Conservation (phyloP, 192 early-diverging fungal genomes). For the Podila minutissima region DNA sequence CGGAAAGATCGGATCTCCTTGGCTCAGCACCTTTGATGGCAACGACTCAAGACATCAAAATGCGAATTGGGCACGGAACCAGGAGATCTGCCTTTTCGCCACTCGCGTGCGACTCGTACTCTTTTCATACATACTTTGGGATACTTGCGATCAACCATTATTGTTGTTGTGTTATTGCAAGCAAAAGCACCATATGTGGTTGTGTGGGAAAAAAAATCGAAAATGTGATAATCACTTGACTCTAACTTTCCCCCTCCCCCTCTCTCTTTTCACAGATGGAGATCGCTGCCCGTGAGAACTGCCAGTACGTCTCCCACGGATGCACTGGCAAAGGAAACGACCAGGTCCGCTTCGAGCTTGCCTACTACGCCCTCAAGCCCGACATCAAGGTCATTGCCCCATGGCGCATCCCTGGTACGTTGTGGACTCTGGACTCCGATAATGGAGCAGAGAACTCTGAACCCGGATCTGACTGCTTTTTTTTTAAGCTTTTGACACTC, state of each 20-base stretch:
- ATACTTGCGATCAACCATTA: too few species aligned
- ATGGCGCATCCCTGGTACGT: constrained; percentile 88
- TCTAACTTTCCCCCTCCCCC: not conserved
- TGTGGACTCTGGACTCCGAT: not conserved
- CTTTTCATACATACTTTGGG: too few species aligned
- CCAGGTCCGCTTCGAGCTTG: constrained; percentile 99
- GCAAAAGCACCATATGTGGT: not conserved
- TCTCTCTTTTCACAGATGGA: constrained; percentile 73
- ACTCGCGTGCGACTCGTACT: not conserved
- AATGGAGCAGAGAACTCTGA: too few species aligned
- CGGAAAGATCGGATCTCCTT: not conserved
- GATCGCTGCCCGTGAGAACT: constrained; percentile 92
- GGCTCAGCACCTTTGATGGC: not conserved
- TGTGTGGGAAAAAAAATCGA: constrained; percentile 1
- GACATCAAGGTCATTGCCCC: constrained; percentile 97
- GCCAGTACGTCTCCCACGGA: constrained; percentile 97
- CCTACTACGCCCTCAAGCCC: constrained; percentile 96
- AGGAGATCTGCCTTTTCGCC: not conserved
- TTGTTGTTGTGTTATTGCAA: too few species aligned
- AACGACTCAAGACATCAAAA: not conserved
- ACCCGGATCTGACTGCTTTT: not conserved
- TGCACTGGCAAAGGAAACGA: constrained; percentile 99
- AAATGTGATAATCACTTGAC: too few species aligned
- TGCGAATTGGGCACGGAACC: not conserved
- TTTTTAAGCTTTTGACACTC: not conserved